Percentiles rank a stretch among this genome's conserved stretches.
These are phyloP conservation scores for Fusarium domesticum DNA, from an alignment of 2,329 filamentous ascomycete genomes.

Conservation along the genomic window DNA sequence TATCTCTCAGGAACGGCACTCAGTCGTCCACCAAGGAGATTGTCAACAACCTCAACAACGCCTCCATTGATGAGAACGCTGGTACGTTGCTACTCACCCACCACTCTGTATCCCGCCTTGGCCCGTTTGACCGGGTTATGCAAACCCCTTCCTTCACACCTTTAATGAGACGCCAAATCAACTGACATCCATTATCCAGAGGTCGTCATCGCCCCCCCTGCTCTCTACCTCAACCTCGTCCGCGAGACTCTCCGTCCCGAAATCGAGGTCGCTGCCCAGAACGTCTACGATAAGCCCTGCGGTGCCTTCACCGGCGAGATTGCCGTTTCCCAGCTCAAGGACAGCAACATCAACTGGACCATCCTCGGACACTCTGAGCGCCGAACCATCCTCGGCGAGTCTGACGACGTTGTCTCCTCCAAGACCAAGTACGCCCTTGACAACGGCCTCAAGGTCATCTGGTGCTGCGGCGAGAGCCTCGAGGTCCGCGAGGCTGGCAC, in stretches of 20 bases:
- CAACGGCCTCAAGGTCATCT: conserved; percentile 84
- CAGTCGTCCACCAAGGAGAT: conserved; percentile 87
- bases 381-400: conserved; percentile 83
- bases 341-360: conserved; percentile 83
- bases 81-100: conserved; percentile 50
- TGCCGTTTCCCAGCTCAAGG: conserved; percentile 85
- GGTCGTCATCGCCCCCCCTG: conserved; percentile 89
- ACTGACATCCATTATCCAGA: conserved; percentile 50
- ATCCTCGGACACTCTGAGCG: conserved; percentile 95
- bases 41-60: conserved; percentile 82
- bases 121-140: conserved; percentile 4
- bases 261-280: conserved; percentile 89
- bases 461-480: conserved; percentile 95
- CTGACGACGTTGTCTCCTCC: conserved; percentile 77
- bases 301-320: conserved; percentile 98
- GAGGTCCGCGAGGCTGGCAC: conserved; percentile 84
- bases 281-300: conserved; percentile 95
- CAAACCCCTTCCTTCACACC: conserved; percentile 12
- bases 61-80: conserved; percentile 71
- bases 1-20: conserved; percentile 78
- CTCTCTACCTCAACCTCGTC: conserved; percentile 85
- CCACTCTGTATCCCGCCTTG: not conserved
- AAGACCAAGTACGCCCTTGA: conserved; percentile 95
- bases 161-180: not conserved
- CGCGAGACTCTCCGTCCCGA: conserved; percentile 72